Evolutionary conservation across 345 rosid species (phyloP), one percentile per base, ranked within the genome.

Genomic region (Ailanthus altissimus): DNA sequence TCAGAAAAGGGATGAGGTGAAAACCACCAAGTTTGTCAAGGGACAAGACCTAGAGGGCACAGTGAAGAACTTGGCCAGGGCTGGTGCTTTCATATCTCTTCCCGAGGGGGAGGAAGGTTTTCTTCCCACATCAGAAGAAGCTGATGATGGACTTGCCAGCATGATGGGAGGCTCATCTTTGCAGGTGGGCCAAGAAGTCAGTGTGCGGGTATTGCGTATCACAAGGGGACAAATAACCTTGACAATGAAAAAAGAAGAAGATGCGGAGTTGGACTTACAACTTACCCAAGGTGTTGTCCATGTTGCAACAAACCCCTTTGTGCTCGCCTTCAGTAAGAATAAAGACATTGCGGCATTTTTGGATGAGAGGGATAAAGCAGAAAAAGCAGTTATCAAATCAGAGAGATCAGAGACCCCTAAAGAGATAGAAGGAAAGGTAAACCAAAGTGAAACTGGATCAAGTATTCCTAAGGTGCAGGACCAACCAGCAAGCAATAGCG

Each of bases 61-160:
- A 0, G 95, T 93, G 49, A 93, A 95, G 86, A 93, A 89, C 79
- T 74, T 91, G 65, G 81, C 89, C 42, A 85, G 94, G 81, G 82
- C 94, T 15, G 98, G 99, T 49, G 87, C 97, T 66, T 93, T 94
- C 82, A 89, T 94, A 43, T 81, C 94, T 21, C 94, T 95, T 47
- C 93, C 97, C 2, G 97, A 89, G 78, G 96, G 96, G 8, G 98
- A 90, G 78, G 97, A 95, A 84, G 98, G 99, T 77, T 93, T 95
- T 83, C 79, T 93, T 23, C 98, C 99, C 1, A 42, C 80, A 4
- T 78, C 90, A 67, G 97, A 95, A 84, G 99, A 90, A 85, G 74
- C 92, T 54, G 91, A 88, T 80, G 92, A 80, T 79, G 96, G 90
- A 47, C 76, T 90, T 67, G 85, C 81, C 66, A 89, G 77, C 79